Percentiles rank a stretch among this genome's conserved stretches.
phyloP scores from a whole-genome alignment of 2,329 filamentous ascomycete species.

The Orbilia oligospora region DNA sequence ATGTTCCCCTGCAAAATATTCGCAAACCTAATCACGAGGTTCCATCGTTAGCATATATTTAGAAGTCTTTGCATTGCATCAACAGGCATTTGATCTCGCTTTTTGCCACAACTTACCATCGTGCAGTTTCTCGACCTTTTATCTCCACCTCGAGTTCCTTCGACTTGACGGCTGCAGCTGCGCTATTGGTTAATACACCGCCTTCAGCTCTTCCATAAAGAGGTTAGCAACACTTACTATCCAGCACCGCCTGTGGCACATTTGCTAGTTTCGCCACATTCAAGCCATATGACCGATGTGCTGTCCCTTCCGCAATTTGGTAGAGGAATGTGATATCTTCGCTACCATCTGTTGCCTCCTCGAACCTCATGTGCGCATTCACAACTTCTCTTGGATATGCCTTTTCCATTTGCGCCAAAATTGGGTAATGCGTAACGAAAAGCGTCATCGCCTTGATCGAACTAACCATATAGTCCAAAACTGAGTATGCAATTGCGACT shows the following conservation, averaged over 20 bases:
- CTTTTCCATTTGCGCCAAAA: conserved; percentile 79
- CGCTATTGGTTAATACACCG: conserved; percentile 44
- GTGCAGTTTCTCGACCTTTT: conserved; percentile 65
- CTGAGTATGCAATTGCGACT: conserved; percentile 92
- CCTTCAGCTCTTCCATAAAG: conserved; percentile 16
- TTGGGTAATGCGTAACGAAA: conserved; percentile 98
- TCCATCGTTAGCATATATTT: conserved; percentile 53
- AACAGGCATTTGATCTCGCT: conserved; percentile 24
- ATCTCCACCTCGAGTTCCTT: conserved; percentile 83
- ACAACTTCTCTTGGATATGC: conserved; percentile 77
- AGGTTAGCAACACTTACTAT: conserved; percentile 66
- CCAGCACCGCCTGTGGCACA: conserved; percentile 82
- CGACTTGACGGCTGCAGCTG: conserved; percentile 81
- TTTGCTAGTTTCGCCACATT: conserved; percentile 91
- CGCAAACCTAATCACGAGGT: conserved; percentile 48
- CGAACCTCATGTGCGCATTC: conserved; percentile 97
- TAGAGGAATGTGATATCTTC: conserved; percentile 94
- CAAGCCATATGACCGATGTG: conserved; percentile 92
- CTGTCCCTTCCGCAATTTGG: conserved; percentile 89
- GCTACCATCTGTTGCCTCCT: conserved; percentile 68
- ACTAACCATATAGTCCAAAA: conserved; percentile 85
- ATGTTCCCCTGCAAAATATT: conserved; percentile 57
- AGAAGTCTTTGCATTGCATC: conserved; percentile 31
- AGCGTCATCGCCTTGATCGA: conserved; percentile 83
- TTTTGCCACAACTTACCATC: conserved; percentile 57